A percentile compares a stretch with the other conserved stretches of the same genome.
phyloP scores from a whole-genome alignment of 1,284 basidiomycete genomes.

The Irpex lacteus region DNA sequence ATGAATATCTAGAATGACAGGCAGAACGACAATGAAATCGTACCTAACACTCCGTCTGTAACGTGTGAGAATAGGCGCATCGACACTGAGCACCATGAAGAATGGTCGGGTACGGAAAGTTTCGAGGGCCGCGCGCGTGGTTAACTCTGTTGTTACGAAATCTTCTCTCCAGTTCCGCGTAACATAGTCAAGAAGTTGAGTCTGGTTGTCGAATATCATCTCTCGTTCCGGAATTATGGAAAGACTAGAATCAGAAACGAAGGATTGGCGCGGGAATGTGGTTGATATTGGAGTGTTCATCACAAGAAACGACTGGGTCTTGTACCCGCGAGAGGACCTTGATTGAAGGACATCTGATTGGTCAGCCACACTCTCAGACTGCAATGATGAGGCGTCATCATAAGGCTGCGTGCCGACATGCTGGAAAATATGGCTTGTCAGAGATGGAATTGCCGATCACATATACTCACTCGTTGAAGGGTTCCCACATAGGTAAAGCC shows the following conservation, averaged over 20 bases:
- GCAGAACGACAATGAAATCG: slow-evolving; percentile 17
- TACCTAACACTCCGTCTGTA: slow-evolving; percentile 53
- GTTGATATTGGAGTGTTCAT: slow-evolving; percentile 27
- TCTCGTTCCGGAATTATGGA: slow-evolving; percentile 8
- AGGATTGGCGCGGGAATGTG: slow-evolving; percentile 16
- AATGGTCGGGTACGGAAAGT: slow-evolving; percentile 87
- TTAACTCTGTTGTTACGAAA: slow-evolving; percentile 81
- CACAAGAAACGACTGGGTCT: slow-evolving; percentile 25
- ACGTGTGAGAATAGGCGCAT: slow-evolving; percentile 74
- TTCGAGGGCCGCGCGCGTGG: slow-evolving; percentile 56
- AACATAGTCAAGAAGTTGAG: slow-evolving; percentile 68
- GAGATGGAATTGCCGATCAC: background rate
- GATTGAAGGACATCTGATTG: background rate
- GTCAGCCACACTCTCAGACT: background rate
- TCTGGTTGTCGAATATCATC: slow-evolving; percentile 47
- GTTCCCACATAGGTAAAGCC: slow-evolving; percentile 39
- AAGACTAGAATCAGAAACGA: background rate
- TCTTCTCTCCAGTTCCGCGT: slow-evolving; percentile 82
- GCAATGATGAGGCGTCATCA: background rate
- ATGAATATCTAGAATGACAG: background rate
- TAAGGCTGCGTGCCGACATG: background rate
- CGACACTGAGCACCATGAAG: slow-evolving; percentile 84
- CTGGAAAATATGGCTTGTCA: background rate
- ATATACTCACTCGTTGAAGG: background rate
- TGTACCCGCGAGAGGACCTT: slow-evolving; percentile 2